phyloP scores from a whole-genome alignment of 306 rosid species.

The Vigna trinervia region DNA sequence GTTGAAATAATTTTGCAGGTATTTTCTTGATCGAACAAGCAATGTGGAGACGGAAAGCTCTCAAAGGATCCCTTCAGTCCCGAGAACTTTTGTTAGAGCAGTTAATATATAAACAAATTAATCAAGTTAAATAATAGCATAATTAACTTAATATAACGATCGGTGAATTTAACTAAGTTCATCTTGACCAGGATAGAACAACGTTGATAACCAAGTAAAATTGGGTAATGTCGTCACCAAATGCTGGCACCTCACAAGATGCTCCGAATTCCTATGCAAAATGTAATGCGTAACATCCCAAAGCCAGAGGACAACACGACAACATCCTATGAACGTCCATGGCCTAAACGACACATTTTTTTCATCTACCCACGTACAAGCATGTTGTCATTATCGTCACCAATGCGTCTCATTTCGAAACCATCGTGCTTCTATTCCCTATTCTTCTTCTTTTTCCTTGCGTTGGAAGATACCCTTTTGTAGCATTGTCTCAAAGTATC shows the following conservation, averaged over 20 bases:
- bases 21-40: no score
- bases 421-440: constrained; percentile 48
- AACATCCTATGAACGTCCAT: constrained; percentile 7
- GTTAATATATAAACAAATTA: background rate
- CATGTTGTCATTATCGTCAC: constrained; percentile 50
- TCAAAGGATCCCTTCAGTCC: no score
- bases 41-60: no score
- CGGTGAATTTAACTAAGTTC: constrained; percentile 46
- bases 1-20: no score
- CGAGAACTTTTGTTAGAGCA: no score
- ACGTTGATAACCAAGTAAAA: constrained; percentile 45
- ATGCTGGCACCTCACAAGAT: constrained; percentile 29
- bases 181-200: constrained; percentile 1
- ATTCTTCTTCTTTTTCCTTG: constrained; percentile 12
- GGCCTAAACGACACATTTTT: constrained; percentile 26
- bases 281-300: constrained; percentile 12
- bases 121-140: background rate
- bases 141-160: background rate
- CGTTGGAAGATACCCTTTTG: constrained; percentile 29
- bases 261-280: constrained; percentile 24
- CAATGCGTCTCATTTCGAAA: constrained; percentile 50
- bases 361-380: constrained; percentile 31
- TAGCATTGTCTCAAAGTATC: constrained; percentile 24
- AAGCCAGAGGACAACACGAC: background rate
- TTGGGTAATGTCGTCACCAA: constrained; percentile 13